Percentiles rank a stretch among this genome's conserved stretches.
Evolutionary conservation across 805 yeast genomes (phyloP).

Genomic region (Candida montana): DNA sequence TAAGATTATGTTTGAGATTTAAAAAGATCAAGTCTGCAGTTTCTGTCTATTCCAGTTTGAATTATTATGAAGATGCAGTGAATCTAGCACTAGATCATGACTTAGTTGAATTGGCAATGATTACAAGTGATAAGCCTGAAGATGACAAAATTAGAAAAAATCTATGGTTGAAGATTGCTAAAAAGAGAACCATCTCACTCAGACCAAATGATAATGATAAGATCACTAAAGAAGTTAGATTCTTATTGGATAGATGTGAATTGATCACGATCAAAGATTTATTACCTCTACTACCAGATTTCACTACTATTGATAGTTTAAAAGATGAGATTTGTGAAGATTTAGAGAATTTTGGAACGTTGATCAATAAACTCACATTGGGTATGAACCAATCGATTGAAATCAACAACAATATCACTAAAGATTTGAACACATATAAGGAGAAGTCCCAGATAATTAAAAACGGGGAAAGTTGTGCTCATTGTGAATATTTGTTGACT

Average conservation of each 20-base stretch:
- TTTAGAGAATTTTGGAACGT: conserved; percentile 65
- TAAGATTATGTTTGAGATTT: conserved; percentile 64
- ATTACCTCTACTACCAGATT: conserved; percentile 79
- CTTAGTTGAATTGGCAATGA: conserved; percentile 51
- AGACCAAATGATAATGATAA: conserved; percentile 26
- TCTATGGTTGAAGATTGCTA: conserved; percentile 63
- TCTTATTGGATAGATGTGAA: conserved; percentile 39
- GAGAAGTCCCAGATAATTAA: conserved; percentile 61
- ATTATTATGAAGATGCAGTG: conserved; percentile 76
- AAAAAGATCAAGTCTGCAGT: conserved; percentile 62
- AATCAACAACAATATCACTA: conserved; percentile 54
- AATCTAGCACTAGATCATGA: conserved; percentile 61
- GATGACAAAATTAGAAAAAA: conserved; percentile 53
- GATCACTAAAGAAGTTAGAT: conserved; percentile 28
- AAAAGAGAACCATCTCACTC: conserved; percentile 24
- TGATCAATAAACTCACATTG: conserved; percentile 56
- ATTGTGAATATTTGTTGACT: conserved; percentile 66
- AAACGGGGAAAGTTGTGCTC: conserved; percentile 77
- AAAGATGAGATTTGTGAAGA: conserved; percentile 78
- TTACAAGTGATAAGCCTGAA: conserved; percentile 52
- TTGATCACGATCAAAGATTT: conserved; percentile 70
- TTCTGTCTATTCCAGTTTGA: conserved; percentile 61
- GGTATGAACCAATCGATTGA: conserved; percentile 73
- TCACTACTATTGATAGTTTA: conserved; percentile 73
- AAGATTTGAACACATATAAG: conserved; percentile 48